Evolutionary conservation across 225 moss, liverwort and hornwort species (phyloP).

Genomic region (Marchantia polymorpha): DNA sequence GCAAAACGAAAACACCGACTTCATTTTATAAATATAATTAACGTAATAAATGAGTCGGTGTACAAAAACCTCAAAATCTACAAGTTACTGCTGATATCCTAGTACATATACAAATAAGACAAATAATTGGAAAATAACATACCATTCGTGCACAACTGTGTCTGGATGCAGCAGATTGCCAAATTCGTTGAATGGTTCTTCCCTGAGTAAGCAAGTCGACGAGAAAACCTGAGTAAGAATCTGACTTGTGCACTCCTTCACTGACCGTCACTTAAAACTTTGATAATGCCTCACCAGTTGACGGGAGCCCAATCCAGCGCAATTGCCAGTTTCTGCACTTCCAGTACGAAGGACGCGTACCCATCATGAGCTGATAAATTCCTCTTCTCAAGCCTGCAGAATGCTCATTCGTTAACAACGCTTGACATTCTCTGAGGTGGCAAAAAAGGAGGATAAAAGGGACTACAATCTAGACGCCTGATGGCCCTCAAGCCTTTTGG

Average conservation of each 20-base stretch:
- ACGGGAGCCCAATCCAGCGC: constrained; percentile 70
- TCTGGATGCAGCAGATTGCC: constrained; percentile 47
- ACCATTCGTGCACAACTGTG: constrained; percentile 93
- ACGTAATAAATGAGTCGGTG: no score
- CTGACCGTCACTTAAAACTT: no score
- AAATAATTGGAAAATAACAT: not conserved
- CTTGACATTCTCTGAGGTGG: not conserved
- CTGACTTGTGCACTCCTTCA: no score
- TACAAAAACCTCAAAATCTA: not conserved
- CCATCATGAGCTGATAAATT: constrained; percentile 60
- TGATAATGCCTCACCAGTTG: constrained; percentile 59
- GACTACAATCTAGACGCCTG: not conserved
- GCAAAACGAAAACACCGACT: no score
- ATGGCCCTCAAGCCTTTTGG: not conserved
- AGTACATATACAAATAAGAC: not conserved
- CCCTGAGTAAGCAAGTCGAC: constrained; percentile 47
- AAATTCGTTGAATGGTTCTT: constrained; percentile 74
- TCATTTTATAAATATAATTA: not conserved
- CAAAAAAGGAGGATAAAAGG: not conserved
- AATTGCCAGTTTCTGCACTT: constrained; percentile 65
- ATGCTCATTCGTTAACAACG: not conserved
- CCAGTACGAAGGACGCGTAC: constrained; percentile 71
- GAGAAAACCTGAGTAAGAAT: not conserved
- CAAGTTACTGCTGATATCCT: not conserved
- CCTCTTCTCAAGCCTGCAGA: constrained; percentile 53